Evolutionary conservation across 805 yeast genomes (phyloP).

Genomic region (Saturnispora ahearnii): DNA sequence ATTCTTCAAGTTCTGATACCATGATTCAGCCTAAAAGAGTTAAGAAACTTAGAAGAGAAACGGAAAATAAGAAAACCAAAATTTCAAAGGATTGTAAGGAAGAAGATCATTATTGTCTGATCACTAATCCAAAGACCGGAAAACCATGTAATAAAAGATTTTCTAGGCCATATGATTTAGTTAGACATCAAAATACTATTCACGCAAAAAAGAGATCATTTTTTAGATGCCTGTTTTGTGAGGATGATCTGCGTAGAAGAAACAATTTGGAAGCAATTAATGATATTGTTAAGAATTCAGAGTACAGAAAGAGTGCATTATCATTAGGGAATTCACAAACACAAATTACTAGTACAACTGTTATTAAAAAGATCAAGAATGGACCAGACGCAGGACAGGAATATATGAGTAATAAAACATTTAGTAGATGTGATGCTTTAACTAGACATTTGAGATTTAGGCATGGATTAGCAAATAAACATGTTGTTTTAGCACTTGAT

Average conservation of each 20-base stretch:
- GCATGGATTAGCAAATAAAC: conserved; percentile 62
- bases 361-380: conserved; percentile 31
- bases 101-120: conserved; percentile 45
- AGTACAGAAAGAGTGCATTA: conserved; percentile 21
- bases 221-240: conserved; percentile 82
- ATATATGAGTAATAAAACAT: conserved; percentile 48
- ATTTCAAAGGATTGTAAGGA: conserved; percentile 5
- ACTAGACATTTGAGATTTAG: conserved; percentile 90
- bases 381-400: conserved; percentile 20
- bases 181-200: conserved; percentile 93
- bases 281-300: conserved; percentile 29
- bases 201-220: conserved; percentile 83
- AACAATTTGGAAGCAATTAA: conserved; percentile 37
- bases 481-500: conserved; percentile 62
- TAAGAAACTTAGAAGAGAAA: conserved; percentile 7
- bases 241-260: conserved; percentile 46
- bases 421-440: conserved; percentile 89
- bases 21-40: neutral
- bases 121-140: conserved; percentile 53
- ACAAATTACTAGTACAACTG: conserved; percentile 25
- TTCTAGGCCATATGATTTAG: conserved; percentile 89
- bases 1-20: conserved; percentile 3
- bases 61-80: neutral
- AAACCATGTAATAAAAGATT: conserved; percentile 66
- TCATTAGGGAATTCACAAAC: conserved; percentile 25